phyloP scores from a whole-genome alignment of 1,284 basidiomycete species.

The Singerocomus rubriflavus region DNA sequence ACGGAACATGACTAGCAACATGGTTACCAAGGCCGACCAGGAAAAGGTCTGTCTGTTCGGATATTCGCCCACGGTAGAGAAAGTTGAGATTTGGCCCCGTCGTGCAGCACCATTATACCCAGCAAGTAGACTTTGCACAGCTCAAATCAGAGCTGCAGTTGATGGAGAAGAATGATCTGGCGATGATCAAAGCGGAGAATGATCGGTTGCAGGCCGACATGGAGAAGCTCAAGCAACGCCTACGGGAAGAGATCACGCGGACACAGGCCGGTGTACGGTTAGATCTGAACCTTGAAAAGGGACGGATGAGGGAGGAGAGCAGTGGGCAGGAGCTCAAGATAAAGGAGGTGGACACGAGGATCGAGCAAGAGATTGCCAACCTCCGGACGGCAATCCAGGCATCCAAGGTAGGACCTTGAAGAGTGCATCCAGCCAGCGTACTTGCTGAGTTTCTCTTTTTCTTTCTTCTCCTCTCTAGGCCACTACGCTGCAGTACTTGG shows the following conservation, averaged over 20 bases:
- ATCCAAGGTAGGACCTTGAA: constrained; percentile 64
- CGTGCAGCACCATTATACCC: constrained; percentile 83
- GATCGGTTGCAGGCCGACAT: constrained; percentile 90
- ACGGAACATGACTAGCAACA: constrained; percentile 88
- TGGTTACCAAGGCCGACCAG: constrained; percentile 92
- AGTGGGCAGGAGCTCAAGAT: constrained; percentile 95
- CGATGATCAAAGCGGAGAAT: constrained; percentile 94
- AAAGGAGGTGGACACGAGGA: constrained; percentile 96
- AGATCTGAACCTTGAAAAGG: constrained; percentile 97
- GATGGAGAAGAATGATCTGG: constrained; percentile 96
- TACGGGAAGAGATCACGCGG: constrained; percentile 88
- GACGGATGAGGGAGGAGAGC: constrained; percentile 91
- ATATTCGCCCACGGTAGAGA: background rate
- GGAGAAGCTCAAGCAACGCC: constrained; percentile 92
- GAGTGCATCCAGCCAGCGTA: background rate
- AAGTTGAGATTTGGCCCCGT: constrained; percentile 10
- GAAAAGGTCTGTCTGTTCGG: constrained; percentile 68
- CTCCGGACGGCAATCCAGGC: constrained; percentile 89
- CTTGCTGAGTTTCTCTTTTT: constrained; percentile 2
- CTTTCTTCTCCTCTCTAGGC: constrained; percentile 43
- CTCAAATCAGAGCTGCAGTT: constrained; percentile 96
- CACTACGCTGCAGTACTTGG: constrained; percentile 78
- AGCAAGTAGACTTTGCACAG: constrained; percentile 97
- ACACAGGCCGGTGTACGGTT: constrained; percentile 94
- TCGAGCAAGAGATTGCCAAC: constrained; percentile 94